A percentile compares a stretch with the other conserved stretches of the same genome.
Conservation (phyloP, 1,139 yeast species). For the Pichia sp. region DNA sequence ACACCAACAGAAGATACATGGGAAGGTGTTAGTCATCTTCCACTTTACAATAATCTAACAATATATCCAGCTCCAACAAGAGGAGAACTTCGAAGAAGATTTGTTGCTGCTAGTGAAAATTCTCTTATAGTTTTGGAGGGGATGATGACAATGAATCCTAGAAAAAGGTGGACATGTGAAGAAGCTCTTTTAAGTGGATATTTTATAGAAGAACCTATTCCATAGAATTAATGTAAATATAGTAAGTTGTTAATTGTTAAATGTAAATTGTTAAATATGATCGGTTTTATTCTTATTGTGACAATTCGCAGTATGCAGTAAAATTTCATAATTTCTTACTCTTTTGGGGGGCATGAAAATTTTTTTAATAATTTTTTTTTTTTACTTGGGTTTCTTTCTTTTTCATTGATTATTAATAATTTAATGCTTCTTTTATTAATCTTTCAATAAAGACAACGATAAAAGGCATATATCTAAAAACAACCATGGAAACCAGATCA, state of each 20-base stretch:
- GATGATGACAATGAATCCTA: slow-evolving; percentile 76
- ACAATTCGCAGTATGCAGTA: too few relatives aligned
- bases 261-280: too few relatives aligned
- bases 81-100: slow-evolving; percentile 73
- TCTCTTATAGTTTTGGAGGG: slow-evolving; percentile 73
- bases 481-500: slow-evolving; percentile 13
- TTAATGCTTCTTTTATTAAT: too few relatives aligned
- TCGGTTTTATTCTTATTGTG: too few relatives aligned
- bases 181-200: slow-evolving; percentile 61
- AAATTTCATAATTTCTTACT: too few relatives aligned
- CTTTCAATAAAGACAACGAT: too few relatives aligned
- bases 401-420: too few relatives aligned
- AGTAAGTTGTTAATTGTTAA: too few relatives aligned
- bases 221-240: slow-evolving; percentile 33
- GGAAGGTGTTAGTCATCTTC: slow-evolving; percentile 83
- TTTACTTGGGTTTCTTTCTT: too few relatives aligned
- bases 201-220: slow-evolving; percentile 68
- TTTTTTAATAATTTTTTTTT: neutral
- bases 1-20: slow-evolving; percentile 90
- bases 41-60: slow-evolving; percentile 63
- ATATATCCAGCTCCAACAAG: slow-evolving; percentile 81
- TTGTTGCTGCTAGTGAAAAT: slow-evolving; percentile 84
- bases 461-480: too few relatives aligned
- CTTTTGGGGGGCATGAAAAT: neutral
- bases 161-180: slow-evolving; percentile 59